Base-by-base conservation (phyloP, 345 rosid genomes). In the Lepidium sativum region DNA sequence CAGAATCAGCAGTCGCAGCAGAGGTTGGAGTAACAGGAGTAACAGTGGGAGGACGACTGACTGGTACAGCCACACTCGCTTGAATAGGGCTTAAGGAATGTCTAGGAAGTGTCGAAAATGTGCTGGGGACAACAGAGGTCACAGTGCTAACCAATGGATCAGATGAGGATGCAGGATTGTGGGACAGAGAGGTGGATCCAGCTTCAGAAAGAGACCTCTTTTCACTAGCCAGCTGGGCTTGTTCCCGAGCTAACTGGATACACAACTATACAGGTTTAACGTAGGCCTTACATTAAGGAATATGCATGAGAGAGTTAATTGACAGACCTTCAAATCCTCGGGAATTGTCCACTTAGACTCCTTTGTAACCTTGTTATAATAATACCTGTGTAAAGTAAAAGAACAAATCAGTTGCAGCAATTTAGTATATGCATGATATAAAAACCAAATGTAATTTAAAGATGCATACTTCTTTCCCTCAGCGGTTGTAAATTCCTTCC, bases 261-360 rank as follows among this genome's bases (percentile, higher is more conserved):
- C 58, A 55, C 9, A 75, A 54, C 38, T 59, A 59, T 68, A 39
- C 66, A 53, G 77, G 31, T 64, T 73, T 67, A 56, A 61, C 4
- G 49, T 21, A 50, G 57, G 50, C 56, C 8, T 33, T 8, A 1
- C 43, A 44, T 39, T 67, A 9, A 41, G 18, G 16, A 15, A 60
- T 32, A 6, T 64, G 49, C 11, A 35, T 17, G 29, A 74, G 67
- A 40, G 60, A 69, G 44, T 40, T 79, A 69, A 67, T 0, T 27
- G 20, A 54, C 20, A 59, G 60, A 94, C 99, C 97, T 85, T 88
- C 81, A 94, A 75, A 62, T 94, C 99, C 59, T 94, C 97, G 10
- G 96, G 99, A 25, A 94, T 82, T 60, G 99, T 72, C 99, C 99
- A 94, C 81, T 88, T 87, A 38, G 99, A 94, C 72, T 88, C 85